These are phyloP conservation scores for Datura wrightii DNA, from an alignment of 257 asterid genomes.

Conservation along the genomic window DNA sequence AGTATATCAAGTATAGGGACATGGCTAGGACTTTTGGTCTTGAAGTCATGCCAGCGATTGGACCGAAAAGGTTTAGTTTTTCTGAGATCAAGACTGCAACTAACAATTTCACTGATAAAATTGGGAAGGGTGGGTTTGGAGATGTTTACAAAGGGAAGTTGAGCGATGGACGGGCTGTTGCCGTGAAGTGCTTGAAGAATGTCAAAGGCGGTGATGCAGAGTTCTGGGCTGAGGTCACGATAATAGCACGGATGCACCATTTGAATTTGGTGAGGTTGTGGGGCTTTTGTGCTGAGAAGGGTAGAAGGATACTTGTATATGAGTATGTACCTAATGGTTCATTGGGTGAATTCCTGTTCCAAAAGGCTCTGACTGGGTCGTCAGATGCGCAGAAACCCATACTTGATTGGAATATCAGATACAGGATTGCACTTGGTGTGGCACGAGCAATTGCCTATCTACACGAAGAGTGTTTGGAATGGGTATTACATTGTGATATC, in stretches of 20 bases:
- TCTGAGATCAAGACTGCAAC: constrained; percentile 72
- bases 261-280: constrained; percentile 81
- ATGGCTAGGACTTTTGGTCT: constrained; percentile 90
- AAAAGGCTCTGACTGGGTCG: constrained; percentile 36
- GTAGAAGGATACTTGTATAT: constrained; percentile 64
- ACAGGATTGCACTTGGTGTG: constrained; percentile 83
- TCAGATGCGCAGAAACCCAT: constrained; percentile 47
- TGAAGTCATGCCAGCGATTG: constrained; percentile 80
- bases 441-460: constrained; percentile 89
- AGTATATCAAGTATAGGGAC: constrained; percentile 83
- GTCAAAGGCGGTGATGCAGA: constrained; percentile 73
- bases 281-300: constrained; percentile 95
- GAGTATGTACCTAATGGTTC: constrained; percentile 87
- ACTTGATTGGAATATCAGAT: constrained; percentile 80
- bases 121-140: constrained; percentile 89
- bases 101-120: constrained; percentile 52
- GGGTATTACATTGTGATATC: constrained; percentile 91
- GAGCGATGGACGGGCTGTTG: constrained; percentile 77
- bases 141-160: constrained; percentile 72
- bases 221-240: constrained; percentile 88
- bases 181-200: constrained; percentile 70
- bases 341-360: constrained; percentile 73
- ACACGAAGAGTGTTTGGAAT: constrained; percentile 91
- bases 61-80: constrained; percentile 75
- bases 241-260: constrained; percentile 91